A percentile compares a stretch with the other conserved stretches of the same genome.
phyloP scores from a whole-genome alignment of 75 land plant species.

The Larix kaempferi region DNA sequence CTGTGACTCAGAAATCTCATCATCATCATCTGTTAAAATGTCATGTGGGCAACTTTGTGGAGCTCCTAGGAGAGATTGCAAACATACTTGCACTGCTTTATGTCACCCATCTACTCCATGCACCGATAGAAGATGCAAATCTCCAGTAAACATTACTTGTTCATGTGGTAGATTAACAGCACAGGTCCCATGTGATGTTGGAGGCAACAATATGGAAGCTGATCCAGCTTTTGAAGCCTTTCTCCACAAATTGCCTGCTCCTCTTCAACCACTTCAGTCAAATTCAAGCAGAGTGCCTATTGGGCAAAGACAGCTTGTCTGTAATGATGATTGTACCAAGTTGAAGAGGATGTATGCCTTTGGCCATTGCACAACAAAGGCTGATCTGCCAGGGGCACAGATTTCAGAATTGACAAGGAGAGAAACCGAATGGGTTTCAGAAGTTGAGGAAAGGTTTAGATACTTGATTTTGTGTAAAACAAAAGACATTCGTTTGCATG shows the following conservation, averaged over 20 bases:
- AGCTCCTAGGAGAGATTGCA: conserved; percentile 90
- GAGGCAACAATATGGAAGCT: conserved; percentile 31
- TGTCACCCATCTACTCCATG: conserved; percentile 84
- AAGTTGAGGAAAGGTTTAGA: conserved; percentile 90
- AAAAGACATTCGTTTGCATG: conserved; percentile 65
- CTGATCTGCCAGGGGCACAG: conserved; percentile 60
- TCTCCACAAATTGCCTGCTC: conserved; percentile 58
- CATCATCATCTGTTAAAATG: conserved; percentile 8
- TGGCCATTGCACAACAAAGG: conserved; percentile 51
- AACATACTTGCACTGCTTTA: conserved; percentile 74
- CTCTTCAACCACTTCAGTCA: conserved; percentile 71
- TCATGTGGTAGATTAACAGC: conserved; percentile 82
- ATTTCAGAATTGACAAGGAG: conserved; percentile 62
- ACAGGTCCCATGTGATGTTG: conserved; percentile 84
- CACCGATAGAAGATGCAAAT: conserved; percentile 81
- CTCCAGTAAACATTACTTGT: conserved; percentile 76
- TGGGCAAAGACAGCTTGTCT: conserved; percentile 77
- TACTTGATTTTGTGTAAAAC: conserved; percentile 73
- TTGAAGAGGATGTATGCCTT: conserved; percentile 88
- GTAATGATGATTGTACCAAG: conserved; percentile 94
- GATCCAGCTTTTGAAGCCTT: conserved; percentile 63
- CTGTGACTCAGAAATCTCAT: conserved; percentile 49
- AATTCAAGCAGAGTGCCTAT: conserved; percentile 59
- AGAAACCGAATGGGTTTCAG: conserved; percentile 88
- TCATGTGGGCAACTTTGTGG: conserved; percentile 96